These are phyloP conservation scores for Aureobasidium lini DNA, from an alignment of 2,329 filamentous ascomycete species.

Conservation along the genomic window DNA sequence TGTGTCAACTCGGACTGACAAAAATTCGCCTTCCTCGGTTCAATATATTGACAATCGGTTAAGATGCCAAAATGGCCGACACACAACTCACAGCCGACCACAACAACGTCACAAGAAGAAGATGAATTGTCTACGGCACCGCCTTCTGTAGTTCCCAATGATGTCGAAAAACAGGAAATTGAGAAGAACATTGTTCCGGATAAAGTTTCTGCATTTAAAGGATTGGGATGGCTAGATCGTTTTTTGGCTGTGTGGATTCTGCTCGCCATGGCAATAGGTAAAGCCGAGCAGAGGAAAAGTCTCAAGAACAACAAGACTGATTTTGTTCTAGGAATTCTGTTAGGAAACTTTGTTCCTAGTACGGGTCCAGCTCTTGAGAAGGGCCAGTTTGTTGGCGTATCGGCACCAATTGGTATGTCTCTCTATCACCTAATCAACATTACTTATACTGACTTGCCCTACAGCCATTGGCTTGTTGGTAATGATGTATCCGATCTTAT, in stretches of 20 bases:
- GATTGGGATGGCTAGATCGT: slow-evolving; percentile 37
- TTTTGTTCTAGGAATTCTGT: slow-evolving; percentile 50
- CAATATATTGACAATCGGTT: not conserved
- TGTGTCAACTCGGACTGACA: too few relatives aligned
- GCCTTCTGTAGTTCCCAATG: not conserved
- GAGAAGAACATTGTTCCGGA: slow-evolving; percentile 9
- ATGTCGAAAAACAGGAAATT: slow-evolving; percentile 3
- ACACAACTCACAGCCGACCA: not conserved
- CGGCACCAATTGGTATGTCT: slow-evolving; percentile 54
- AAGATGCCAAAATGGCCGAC: not conserved
- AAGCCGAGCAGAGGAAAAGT: not conserved
- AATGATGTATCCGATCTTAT: slow-evolving; percentile 93
- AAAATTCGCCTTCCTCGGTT: too few relatives aligned
- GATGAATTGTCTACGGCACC: not conserved
- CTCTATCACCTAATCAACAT: not conserved
- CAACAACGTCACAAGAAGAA: not conserved
- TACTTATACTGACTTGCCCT: not conserved
- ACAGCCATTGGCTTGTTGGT: slow-evolving; percentile 67
- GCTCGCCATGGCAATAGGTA: slow-evolving; percentile 59
- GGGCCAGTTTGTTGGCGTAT: slow-evolving; percentile 66
- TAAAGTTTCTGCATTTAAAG: slow-evolving; percentile 27
- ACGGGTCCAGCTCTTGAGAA: slow-evolving; percentile 57
- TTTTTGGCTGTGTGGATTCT: slow-evolving; percentile 58
- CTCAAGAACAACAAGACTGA: not conserved
- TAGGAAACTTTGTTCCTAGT: slow-evolving; percentile 65